Conservation (phyloP, 2,329 filamentous ascomycete genomes). For the Triangularia verruculosa region DNA sequence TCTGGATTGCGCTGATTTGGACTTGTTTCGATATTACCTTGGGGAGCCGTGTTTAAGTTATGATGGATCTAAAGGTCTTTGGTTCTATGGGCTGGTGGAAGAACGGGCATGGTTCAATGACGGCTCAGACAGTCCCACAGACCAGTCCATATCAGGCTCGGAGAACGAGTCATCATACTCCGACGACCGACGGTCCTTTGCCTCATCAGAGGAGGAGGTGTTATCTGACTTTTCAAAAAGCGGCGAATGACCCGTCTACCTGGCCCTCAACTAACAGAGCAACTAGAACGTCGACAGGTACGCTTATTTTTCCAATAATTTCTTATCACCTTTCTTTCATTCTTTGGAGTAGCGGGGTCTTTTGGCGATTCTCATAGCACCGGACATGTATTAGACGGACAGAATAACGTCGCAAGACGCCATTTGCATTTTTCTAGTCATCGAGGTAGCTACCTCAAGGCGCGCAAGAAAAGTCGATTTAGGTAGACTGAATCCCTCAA, state of each 20-base stretch:
- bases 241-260: not conserved
- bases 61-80: not conserved
- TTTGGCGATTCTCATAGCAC: not conserved
- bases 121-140: not conserved
- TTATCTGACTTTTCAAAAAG: not conserved
- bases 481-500: not conserved
- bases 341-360: not conserved
- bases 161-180: not conserved
- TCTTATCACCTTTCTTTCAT: not conserved
- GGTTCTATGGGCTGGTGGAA: not conserved
- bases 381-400: not conserved
- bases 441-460: no score
- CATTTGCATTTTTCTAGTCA: not conserved
- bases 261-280: no score
- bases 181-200: not conserved
- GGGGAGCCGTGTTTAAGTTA: not conserved
- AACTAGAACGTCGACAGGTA: no score
- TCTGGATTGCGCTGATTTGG: slow-evolving; percentile 16
- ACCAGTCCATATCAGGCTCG: not conserved
- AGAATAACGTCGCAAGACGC: not conserved
- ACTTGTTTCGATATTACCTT: not conserved
- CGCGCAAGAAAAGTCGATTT: not conserved
- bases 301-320: not conserved
- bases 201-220: not conserved
- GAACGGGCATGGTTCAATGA: not conserved